Evolutionary conservation across 805 yeast species (phyloP), one percentile per base, ranked within the genome.

Genomic region (Suhomyces sp.): DNA sequence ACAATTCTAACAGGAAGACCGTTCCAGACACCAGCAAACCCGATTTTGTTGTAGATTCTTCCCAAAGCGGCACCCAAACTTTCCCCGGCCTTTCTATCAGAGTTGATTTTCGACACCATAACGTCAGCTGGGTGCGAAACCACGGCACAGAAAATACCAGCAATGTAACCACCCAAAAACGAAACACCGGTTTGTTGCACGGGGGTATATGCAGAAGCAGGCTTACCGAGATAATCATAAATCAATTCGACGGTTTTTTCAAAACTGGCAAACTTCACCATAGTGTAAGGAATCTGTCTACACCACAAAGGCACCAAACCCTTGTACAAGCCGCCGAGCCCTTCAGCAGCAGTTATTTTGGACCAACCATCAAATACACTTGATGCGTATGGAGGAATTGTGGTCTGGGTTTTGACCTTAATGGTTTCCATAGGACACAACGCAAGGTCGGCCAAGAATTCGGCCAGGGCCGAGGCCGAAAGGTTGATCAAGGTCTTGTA

Each of bases 51-150:
- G 69, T 92, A 93, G 62, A 93, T 92, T 63, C 94, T 82, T 54
- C 71, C 61, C 41, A 88, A 77, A 9, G 96, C 94, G 29, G 75
- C 73, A 25, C 85, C 84, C 62, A 81, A 78, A 4, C 86, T 64
- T 73, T 91, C 96, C 47, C 77, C 78, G 31, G 85, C 79, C 65
- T 70, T 72, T 62, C 81, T 83, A 61, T 84, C 91, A 54, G 86
- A 79, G 68, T 89, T 92, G 63, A 94, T 83, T 79, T 91, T 89
- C 46, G 96, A 88, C 22, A 93, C 98, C 96, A 94, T 86, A 31
- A 93, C 97, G 71, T 93, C 99, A n/a, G 98, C 98, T 19, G 99
- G 99, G 70, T 94, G 97, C 24, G 97, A 92, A 15, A 92, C 94
- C 48, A 87, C 75, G 6, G 99, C 98, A 78, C 97, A 93, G 76